These are phyloP conservation scores for Leishmania turanica DNA, from an alignment of 208 protist species.

Conservation along the genomic window DNA sequence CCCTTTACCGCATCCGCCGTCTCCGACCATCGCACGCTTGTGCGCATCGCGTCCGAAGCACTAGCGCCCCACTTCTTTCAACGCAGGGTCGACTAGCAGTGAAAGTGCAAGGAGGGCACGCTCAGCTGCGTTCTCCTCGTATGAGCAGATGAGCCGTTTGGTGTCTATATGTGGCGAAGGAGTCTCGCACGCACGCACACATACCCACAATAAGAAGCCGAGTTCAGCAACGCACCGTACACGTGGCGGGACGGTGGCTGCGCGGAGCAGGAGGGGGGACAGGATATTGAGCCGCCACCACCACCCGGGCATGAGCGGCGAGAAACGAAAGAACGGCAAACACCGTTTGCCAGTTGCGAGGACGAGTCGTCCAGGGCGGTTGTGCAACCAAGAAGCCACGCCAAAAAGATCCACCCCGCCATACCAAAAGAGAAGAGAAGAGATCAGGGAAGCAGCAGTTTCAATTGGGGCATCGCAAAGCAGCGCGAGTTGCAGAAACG, in stretches of 20 bases:
- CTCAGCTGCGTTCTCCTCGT: neutral
- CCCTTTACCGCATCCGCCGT: slow-evolving; percentile 47
- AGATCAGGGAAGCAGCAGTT: neutral
- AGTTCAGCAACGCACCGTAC: neutral
- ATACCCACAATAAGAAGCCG: neutral
- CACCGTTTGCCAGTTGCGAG: neutral
- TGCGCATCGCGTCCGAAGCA: slow-evolving; percentile 43
- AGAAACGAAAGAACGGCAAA: neutral
- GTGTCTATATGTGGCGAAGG: neutral
- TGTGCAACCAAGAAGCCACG: neutral
- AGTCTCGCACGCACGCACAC: neutral
- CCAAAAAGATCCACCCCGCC: too few relatives aligned
- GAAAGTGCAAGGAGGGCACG: neutral
- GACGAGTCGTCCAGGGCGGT: too few relatives aligned
- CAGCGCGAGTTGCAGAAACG: neutral
- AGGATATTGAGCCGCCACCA: neutral
- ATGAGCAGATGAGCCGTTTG: neutral
- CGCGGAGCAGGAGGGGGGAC: neutral
- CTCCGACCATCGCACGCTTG: slow-evolving; percentile 74
- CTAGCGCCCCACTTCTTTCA: neutral
- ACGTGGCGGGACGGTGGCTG: neutral
- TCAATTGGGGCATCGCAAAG: neutral
- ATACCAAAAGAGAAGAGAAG: neutral
- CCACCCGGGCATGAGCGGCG: neutral
- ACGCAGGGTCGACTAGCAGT: neutral